phyloP scores from a whole-genome alignment of 768 basidiomycete species.

The Leccinum disarticulatum region DNA sequence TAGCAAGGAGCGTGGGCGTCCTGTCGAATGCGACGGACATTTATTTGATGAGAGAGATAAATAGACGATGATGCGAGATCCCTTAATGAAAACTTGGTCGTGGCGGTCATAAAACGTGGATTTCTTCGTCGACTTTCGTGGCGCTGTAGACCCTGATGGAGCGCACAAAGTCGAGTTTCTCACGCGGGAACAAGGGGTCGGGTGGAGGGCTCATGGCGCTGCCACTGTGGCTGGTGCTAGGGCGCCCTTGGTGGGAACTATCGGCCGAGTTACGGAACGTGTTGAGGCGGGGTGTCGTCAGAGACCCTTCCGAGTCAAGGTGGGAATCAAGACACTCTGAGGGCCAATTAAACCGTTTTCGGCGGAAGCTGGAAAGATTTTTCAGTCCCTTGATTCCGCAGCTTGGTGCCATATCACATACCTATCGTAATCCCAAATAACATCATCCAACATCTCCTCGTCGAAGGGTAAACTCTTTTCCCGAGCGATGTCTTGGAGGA shows the following conservation, averaged over 20 bases:
- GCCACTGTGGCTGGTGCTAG: slow-evolving; percentile 9
- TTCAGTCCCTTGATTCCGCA: slow-evolving; percentile 10
- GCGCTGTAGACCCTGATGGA: slow-evolving; percentile 54
- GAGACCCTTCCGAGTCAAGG: slow-evolving; percentile 19
- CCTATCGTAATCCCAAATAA: slow-evolving; percentile 39
- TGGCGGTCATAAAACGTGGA: slow-evolving; percentile 20
- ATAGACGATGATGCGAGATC: slow-evolving; percentile 1
- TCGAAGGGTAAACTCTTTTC: slow-evolving; percentile 23
- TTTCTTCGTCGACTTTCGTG: slow-evolving; percentile 39
- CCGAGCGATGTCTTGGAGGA: slow-evolving; percentile 37
- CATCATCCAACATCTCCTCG: slow-evolving; percentile 25
- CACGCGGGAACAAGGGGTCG: slow-evolving; percentile 29
- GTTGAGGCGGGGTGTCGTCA: slow-evolving; percentile 24
- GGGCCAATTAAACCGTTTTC: slow-evolving; percentile 70
- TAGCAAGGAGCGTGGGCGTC: slow-evolving; percentile 19
- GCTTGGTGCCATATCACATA: slow-evolving; percentile 14
- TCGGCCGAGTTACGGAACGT: slow-evolving; percentile 22
- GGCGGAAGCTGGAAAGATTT: slow-evolving; percentile 52
- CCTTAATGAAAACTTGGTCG: not conserved
- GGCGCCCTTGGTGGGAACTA: slow-evolving; percentile 5
- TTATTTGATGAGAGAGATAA: slow-evolving; percentile 1
- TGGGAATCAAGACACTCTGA: slow-evolving; percentile 40
- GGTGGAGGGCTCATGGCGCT: slow-evolving; percentile 18
- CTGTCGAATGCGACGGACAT: slow-evolving; percentile 13
- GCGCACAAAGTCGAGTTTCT: slow-evolving; percentile 50